Percentiles rank a stretch among this genome's conserved stretches.
These are phyloP conservation scores for Brassica cretica DNA, from an alignment of 345 rosid species.

Conservation along the genomic window DNA sequence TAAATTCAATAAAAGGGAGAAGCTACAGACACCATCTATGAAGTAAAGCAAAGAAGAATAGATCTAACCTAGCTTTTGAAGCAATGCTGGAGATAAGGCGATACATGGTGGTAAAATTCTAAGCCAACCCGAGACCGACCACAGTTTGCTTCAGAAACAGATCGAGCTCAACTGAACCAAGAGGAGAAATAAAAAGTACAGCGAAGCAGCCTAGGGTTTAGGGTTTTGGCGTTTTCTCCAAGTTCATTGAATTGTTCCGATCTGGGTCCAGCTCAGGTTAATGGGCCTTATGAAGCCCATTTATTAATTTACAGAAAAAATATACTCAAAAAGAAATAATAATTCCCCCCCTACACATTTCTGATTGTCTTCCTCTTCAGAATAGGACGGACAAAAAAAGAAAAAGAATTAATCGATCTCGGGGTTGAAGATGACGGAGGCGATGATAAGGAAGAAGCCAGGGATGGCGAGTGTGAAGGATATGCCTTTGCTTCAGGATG, in stretches of 20 bases:
- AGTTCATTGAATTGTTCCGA: conserved; percentile 13
- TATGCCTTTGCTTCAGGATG: conserved; percentile 95
- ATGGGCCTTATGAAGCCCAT: conserved; percentile 37
- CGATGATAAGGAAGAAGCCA: conserved; percentile 93
- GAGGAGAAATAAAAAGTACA: conserved; percentile 2
- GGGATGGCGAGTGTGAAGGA: conserved; percentile 98
- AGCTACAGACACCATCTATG: background rate
- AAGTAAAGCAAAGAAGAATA: background rate
- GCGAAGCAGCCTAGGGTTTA: conserved; percentile 33
- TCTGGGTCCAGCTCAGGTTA: conserved; percentile 6
- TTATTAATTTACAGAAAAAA: background rate
- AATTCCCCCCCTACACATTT: background rate
- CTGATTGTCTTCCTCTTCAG: conserved; percentile 15
- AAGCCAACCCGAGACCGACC: background rate
- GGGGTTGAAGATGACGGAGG: conserved; percentile 76
- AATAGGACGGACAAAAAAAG: no score
- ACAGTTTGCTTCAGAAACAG: background rate
- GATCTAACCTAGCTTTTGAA: conserved; percentile 42
- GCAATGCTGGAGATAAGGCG: conserved; percentile 37
- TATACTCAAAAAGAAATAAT: background rate
- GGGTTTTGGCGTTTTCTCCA: conserved; percentile 34
- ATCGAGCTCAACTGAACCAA: conserved; percentile 9
- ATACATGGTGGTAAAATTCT: conserved; percentile 33
- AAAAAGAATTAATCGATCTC: no score
- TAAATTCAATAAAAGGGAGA: background rate